These are phyloP conservation scores for Orobanche coerulescens DNA, from an alignment of 257 asterid genomes.

Conservation along the genomic window DNA sequence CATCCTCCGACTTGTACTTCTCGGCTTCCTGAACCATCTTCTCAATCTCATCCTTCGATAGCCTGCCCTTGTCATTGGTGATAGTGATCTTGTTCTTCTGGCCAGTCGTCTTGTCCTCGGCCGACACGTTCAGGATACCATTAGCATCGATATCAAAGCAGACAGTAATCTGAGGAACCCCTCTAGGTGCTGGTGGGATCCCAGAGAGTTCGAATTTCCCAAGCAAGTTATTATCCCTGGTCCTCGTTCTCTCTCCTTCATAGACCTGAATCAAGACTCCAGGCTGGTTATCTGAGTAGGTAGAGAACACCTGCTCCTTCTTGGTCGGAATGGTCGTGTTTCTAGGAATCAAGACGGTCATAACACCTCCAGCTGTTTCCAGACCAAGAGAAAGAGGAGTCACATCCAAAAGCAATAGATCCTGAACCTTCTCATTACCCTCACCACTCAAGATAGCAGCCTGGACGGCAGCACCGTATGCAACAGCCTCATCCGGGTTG, in stretches of 20 bases:
- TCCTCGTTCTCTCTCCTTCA: constrained; percentile 57
- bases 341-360: constrained; percentile 47
- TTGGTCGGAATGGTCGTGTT: constrained; percentile 54
- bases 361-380: constrained; percentile 60
- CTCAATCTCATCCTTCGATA: constrained; percentile 57
- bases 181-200: constrained; percentile 56
- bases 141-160: constrained; percentile 61
- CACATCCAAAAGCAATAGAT: constrained; percentile 48
- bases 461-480: constrained; percentile 64
- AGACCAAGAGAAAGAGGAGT: constrained; percentile 54
- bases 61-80: constrained; percentile 65
- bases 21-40: constrained; percentile 67
- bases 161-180: constrained; percentile 52
- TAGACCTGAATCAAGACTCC: constrained; percentile 54
- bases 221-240: constrained; percentile 50
- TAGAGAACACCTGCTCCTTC: constrained; percentile 58
- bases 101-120: constrained; percentile 65
- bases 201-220: constrained; percentile 57
- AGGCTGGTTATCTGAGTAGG: constrained; percentile 54
- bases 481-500: constrained; percentile 72
- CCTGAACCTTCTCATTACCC: constrained; percentile 66
- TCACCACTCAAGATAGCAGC: constrained; percentile 66
- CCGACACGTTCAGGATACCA: constrained; percentile 58
- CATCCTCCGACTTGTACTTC: constrained; percentile 63
- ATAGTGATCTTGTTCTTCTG: constrained; percentile 71